Evolutionary conservation across 768 basidiomycete species (phyloP), one percentile per base, ranked within the genome.

Genomic region (Suillus ampliporus): DNA sequence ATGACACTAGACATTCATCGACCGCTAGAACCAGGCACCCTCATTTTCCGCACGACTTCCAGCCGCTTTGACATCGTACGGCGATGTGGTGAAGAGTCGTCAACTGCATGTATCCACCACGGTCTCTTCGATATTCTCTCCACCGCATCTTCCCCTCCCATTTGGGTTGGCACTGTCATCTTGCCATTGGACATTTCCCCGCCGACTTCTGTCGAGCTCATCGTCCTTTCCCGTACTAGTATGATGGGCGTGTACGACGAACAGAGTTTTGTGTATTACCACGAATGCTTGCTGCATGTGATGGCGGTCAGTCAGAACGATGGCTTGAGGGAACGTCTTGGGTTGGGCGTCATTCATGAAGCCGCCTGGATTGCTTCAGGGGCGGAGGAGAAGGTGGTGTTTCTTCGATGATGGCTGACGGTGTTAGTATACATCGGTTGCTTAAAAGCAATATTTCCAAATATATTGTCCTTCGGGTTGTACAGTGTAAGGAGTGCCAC

Each of bases 31-130:
- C 23, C n/a, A 1, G 71, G 71, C 4, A 66, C 71, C 11, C 71
- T 72, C 58, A 28, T 72, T 61, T 72, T 72, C 53, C 69, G 67
- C 11, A 72, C 71, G 6, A 68, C 58, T n/a, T 62, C 61, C 7
- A 60, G 64, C 4, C n/a, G 26, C 10, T 68, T 72, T 21, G 31
- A 28, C 31, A 51, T 51, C n/a, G 31, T 44, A 19, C 41, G 67
- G 65, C 21, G 34, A 19, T 23, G 62, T 21, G 38, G 14, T 64
- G 48, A 58, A 57, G 17, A 38, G 37, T 26, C 31, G 37, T 26
- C 31, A 5, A 5, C 35, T 46, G 5, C 47, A 35, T 21, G 40
- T 28, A 54, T 46, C 5, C 37, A 60, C 2, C 58, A 71, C 17
- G 58, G 62, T 14, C 15, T 69, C 40, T 70, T 71, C 44, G 51